Percentiles rank a stretch among this genome's conserved stretches.
Conservation (phyloP, 2,329 filamentous ascomycete species). For the Coniochaeta sp. region DNA sequence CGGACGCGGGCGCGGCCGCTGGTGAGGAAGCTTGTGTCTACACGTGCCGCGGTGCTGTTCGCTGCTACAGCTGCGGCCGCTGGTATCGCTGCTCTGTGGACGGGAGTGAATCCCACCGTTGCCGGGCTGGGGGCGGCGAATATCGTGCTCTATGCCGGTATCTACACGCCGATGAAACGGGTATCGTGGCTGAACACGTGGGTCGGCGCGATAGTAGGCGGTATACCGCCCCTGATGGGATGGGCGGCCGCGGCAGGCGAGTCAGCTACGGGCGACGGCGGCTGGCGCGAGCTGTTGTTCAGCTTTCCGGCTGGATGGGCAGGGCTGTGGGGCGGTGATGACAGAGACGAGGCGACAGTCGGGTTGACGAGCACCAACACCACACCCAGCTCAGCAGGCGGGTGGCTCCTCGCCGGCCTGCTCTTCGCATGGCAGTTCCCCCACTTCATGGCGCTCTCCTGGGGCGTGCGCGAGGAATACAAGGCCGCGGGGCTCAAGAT, state of each 20-base stretch:
- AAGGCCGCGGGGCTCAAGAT: slow-evolving; percentile 59
- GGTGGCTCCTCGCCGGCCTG: slow-evolving; percentile 79
- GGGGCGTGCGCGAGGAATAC: slow-evolving; percentile 87
- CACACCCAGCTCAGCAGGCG: slow-evolving; percentile 49
- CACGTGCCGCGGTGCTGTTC: slow-evolving; percentile 67
- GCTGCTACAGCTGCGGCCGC: slow-evolving; percentile 63
- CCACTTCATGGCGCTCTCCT: slow-evolving; percentile 92
- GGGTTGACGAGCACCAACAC: not conserved
- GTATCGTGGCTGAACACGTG: slow-evolving; percentile 86
- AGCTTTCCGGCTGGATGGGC: not conserved
- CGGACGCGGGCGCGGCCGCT: slow-evolving; percentile 88
- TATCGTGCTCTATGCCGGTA: slow-evolving; percentile 80
- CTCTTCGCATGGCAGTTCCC: slow-evolving; percentile 97
- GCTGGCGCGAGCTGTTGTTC: slow-evolving; percentile 72
- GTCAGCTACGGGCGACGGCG: slow-evolving; percentile 66
- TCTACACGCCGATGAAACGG: slow-evolving; percentile 90
- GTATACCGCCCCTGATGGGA: slow-evolving; percentile 93
- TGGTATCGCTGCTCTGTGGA: slow-evolving; percentile 70
- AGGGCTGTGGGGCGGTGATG: not conserved
- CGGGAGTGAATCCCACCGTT: slow-evolving; percentile 90
- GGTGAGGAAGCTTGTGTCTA: slow-evolving; percentile 71
- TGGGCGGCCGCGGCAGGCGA: slow-evolving; percentile 94
- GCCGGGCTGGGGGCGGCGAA: slow-evolving; percentile 79
- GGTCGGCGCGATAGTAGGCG: slow-evolving; percentile 87
- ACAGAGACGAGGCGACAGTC: not conserved